Evolutionary conservation across 768 basidiomycete species (phyloP), one percentile per base, ranked within the genome.

Genomic region (Exidia glandulosa): DNA sequence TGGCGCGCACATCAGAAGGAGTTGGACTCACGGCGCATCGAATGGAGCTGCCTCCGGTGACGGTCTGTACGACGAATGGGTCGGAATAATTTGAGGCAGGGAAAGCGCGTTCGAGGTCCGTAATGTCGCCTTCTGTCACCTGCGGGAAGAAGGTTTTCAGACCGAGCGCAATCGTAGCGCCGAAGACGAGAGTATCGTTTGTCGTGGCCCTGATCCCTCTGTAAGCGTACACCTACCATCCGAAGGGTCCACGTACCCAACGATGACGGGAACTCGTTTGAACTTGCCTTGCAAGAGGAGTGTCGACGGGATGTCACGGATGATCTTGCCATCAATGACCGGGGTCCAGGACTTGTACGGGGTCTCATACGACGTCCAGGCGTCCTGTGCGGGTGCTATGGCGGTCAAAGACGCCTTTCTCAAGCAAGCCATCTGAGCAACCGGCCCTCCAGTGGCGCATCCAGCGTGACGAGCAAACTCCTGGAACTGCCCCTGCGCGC

Each of bases 341-440:
- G 82, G 82, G 48, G 71, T 71, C 72, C 83, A 86, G 1, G 58
- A 34, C 23, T 76, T 74, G 64, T 81, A 86, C 7, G 74, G 69
- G 1, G 41, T 56, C n/a, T 71, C 77, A 16, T 64, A 69, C 2
- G 59, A 47, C 10, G 75, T 73, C 9, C 48, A 58, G 25, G 74
- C 73, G 62, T 86, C 84, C 63, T 85, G 82, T 13, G 82, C 81
- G 37, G 71, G 73, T 1, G 81, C 78, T 3, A 84, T 67, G 3
- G 79, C 77, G 58, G 78, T 80, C 50, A 84, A 70, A 56, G 73
- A 75, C 0, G 79, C 80, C 29, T 71, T 73, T 45, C 82, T 73
- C 16, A 86, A 65, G 64, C 82, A 82, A 6, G 71, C 66, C 59
- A 84, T 68, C 59, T 77, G 70, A 2, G 68, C 67, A 0, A 63